These are phyloP conservation scores for Fusarium agapanthi DNA, from an alignment of 2,329 filamentous ascomycete genomes.

Conservation along the genomic window DNA sequence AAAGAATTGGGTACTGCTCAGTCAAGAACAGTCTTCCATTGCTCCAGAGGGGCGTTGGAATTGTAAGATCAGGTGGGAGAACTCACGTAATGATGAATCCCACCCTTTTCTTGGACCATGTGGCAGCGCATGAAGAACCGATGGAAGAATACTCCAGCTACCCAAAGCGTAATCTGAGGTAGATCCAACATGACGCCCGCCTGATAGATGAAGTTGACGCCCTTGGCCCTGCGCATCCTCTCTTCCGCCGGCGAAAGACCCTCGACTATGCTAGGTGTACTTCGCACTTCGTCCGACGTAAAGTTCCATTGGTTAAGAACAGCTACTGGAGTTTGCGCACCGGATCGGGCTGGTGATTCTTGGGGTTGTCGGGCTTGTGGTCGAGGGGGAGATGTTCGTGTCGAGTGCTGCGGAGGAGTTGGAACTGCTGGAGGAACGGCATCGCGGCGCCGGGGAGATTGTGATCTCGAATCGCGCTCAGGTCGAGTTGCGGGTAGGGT, in stretches of 20 bases:
- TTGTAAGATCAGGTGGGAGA: not conserved
- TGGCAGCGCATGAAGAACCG: conserved; percentile 93
- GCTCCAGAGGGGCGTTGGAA: not conserved
- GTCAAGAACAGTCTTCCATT: not conserved
- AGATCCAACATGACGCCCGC: conserved; percentile 92
- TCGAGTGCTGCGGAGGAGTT: conserved; percentile 65
- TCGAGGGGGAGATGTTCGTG: conserved; percentile 64
- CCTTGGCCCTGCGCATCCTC: conserved; percentile 82
- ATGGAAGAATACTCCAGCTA: conserved; percentile 94
- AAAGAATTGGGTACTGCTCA: not conserved
- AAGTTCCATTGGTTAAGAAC: conserved; percentile 84
- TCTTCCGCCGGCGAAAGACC: conserved; percentile 82
- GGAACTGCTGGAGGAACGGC: conserved; percentile 67
- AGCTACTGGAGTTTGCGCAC: conserved; percentile 49
- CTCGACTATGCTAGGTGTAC: conserved; percentile 84
- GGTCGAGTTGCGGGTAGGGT: conserved; percentile 51
- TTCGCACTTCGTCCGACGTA: conserved; percentile 80
- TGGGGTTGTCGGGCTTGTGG: conserved; percentile 54
- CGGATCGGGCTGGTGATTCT: conserved; percentile 54
- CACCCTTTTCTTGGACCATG: conserved; percentile 77
- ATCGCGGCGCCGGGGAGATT: conserved; percentile 58
- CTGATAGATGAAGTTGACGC: conserved; percentile 95
- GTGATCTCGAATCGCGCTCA: conserved; percentile 60
- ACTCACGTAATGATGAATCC: conserved; percentile 89
- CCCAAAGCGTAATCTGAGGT: conserved; percentile 90